Percentiles rank a stretch among this genome's conserved stretches.
Conservation (phyloP, 164 flowering plant species). For the Pachysandra terminalis region DNA sequence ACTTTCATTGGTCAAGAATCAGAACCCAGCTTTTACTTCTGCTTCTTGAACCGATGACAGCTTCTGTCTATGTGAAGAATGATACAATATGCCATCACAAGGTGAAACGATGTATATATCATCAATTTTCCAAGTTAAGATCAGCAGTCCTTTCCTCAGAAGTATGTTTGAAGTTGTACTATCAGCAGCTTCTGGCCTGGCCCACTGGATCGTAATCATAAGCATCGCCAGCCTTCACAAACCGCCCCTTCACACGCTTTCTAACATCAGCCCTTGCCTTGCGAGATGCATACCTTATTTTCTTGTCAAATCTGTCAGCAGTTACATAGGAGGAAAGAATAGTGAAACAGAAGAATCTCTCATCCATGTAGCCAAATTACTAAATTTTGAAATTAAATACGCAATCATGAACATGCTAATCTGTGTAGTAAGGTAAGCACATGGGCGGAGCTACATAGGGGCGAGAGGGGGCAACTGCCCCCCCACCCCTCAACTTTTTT, state of each 20-base stretch:
- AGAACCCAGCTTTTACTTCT: not conserved
- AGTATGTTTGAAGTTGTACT: constrained; percentile 24
- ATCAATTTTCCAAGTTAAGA: constrained; percentile 11
- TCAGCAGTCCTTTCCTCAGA: constrained; percentile 20
- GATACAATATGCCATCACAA: constrained; percentile 22
- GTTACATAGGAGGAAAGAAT: not conserved
- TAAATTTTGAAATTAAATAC: too few species aligned
- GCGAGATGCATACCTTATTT: constrained; percentile 60
- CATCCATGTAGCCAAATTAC: not conserved
- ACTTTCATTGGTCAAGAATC: not conserved
- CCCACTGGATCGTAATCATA: constrained; percentile 58
- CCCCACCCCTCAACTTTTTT: too few species aligned
- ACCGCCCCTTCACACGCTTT: constrained; percentile 62
- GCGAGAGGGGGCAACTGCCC: too few species aligned
- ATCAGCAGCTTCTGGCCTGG: constrained; percentile 35
- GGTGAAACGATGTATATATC: constrained; percentile 11
- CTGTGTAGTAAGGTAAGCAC: too few species aligned
- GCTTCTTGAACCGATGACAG: constrained; percentile 5
- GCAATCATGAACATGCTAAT: too few species aligned
- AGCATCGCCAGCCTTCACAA: constrained; percentile 60
- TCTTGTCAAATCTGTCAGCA: constrained; percentile 49
- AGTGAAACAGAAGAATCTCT: not conserved
- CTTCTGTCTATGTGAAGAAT: constrained; percentile 21
- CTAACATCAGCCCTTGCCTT: constrained; percentile 66
- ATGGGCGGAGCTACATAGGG: too few species aligned